phyloP scores from a whole-genome alignment of 2,329 filamentous ascomycete species.

The Penicillium sp. region DNA sequence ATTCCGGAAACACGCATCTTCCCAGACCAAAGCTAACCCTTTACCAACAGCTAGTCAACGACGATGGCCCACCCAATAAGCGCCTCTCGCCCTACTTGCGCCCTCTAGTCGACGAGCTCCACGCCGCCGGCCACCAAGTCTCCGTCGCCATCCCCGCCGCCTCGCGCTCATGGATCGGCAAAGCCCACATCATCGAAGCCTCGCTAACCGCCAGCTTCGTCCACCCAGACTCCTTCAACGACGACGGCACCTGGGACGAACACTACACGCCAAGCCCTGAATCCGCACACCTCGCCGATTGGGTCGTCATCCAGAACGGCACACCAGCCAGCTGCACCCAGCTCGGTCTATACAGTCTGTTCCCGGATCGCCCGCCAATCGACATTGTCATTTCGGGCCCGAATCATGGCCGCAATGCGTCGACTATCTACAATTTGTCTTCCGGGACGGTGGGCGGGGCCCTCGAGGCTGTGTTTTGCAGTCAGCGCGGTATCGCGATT shows the following conservation, averaged over 20 bases:
- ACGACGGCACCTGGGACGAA: conserved; percentile 61
- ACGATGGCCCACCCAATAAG: conserved; percentile 75
- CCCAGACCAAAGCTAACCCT: background rate
- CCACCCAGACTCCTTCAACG: conserved; percentile 61
- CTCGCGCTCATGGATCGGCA: conserved; percentile 94
- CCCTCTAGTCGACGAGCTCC: conserved; percentile 70
- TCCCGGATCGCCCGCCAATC: conserved; percentile 68
- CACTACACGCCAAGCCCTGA: conserved; percentile 52
- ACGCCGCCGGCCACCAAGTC: conserved; percentile 76
- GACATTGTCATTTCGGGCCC: conserved; percentile 78
- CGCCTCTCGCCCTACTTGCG: conserved; percentile 77
- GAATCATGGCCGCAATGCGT: conserved; percentile 80
- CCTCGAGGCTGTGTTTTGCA: conserved; percentile 74
- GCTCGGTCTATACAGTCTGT: conserved; percentile 78
- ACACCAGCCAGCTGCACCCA: conserved; percentile 79
- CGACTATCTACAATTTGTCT: conserved; percentile 75
- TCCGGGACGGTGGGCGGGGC: conserved; percentile 78
- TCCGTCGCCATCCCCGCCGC: conserved; percentile 86
- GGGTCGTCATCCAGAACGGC: conserved; percentile 73
- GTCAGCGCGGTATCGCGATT: conserved; percentile 73
- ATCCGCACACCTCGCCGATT: conserved; percentile 60
- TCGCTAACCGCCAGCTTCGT: conserved; percentile 81
- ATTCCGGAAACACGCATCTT: background rate
- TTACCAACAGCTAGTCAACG: conserved; percentile 60
- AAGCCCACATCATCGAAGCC: conserved; percentile 91